Evolutionary conservation across 116 monocot genomes (phyloP), one percentile per base, ranked within the genome.

Genomic region (Cymodocea nodosa): DNA sequence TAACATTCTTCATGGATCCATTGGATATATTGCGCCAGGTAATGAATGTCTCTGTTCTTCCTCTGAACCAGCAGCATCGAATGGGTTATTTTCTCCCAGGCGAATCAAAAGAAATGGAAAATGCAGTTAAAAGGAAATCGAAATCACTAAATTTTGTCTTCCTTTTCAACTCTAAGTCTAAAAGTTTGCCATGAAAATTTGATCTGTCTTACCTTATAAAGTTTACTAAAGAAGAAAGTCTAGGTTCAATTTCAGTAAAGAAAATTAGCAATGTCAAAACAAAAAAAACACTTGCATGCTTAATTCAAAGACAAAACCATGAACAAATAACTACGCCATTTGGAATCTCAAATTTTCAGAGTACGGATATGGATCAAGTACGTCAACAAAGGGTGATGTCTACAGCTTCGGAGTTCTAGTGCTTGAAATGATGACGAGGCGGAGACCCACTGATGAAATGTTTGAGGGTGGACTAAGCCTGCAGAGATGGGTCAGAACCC

Each of bases 21-120:
- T 84, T 44, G 84, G 84, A 59, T 84, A 84, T 62, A 67, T 84
- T 60, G 75, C 84, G 51, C 84, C 84, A 77, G 84, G 84, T 84
- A n/a, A n/a, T n/a, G n/a, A 84, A 17, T 4, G 39, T 39, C 17
- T 35, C 2, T 11, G 16, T 16, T 12, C 0, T 62, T 9, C 6
- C 6, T 40, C 19, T n/a, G n/a, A n/a, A n/a, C n/a, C n/a, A n/a
- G n/a, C n/a, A n/a, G n/a, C n/a, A n/a, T n/a, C n/a, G n/a, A n/a
- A n/a, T n/a, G n/a, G n/a, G n/a, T n/a, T n/a, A n/a, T n/a, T n/a
- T n/a, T n/a, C n/a, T n/a, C n/a, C n/a, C n/a, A n/a, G n/a, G n/a
- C n/a, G n/a, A n/a, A n/a, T n/a, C n/a, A n/a, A n/a, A n/a, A n/a
- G n/a, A n/a, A n/a, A n/a, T n/a, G n/a, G n/a, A n/a, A n/a, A n/a